Conservation (phyloP, 176 grass and related monocot species). For the Eremochloa ophiuroides region DNA sequence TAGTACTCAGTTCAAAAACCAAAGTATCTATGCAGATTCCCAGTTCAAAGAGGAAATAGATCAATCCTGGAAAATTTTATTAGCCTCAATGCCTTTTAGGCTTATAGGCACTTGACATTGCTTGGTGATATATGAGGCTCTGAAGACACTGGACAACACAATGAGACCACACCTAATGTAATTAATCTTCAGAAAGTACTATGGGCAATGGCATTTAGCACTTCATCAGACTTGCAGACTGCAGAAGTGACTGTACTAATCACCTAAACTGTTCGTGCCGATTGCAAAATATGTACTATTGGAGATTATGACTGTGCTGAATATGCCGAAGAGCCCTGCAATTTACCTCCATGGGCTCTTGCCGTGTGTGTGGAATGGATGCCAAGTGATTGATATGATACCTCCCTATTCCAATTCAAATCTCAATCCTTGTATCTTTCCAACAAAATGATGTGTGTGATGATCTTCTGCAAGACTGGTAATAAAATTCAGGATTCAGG, state of each 20-base stretch:
- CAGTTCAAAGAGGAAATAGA: constrained; percentile 35
- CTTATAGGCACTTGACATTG: constrained; percentile 47
- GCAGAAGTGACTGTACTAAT: background rate
- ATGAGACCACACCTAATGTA: background rate
- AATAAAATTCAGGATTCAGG: background rate
- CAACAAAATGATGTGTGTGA: background rate
- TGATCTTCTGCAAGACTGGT: background rate
- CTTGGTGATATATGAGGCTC: constrained; percentile 32
- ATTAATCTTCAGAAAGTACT: background rate
- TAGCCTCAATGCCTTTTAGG: constrained; percentile 26
- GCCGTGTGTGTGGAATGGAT: background rate
- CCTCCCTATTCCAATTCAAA: too few species aligned
- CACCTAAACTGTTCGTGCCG: background rate
- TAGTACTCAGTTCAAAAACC: background rate
- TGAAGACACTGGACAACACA: constrained; percentile 41
- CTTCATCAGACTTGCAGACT: background rate
- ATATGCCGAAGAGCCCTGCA: background rate
- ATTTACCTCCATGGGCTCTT: background rate
- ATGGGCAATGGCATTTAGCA: background rate
- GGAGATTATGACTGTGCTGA: background rate
- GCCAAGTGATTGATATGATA: too few species aligned
- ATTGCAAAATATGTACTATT: background rate
- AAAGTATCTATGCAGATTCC: constrained; percentile 24
- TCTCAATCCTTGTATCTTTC: background rate
- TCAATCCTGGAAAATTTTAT: too few species aligned